Evolutionary conservation across 345 rosid genomes (phyloP).

Genomic region (Kandelia obovata): DNA sequence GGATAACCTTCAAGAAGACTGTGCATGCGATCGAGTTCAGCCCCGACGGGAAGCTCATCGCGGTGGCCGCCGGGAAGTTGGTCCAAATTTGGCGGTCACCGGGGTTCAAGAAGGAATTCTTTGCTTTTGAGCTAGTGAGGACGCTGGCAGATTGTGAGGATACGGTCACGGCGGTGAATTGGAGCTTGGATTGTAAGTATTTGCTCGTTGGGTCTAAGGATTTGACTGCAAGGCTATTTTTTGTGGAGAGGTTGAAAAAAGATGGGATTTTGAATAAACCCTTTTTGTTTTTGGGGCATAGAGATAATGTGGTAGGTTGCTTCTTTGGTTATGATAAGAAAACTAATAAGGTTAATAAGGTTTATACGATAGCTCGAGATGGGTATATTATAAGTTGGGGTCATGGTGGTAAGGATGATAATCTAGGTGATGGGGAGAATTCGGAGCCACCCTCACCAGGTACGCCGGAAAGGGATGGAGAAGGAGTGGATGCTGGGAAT

Average conservation of each 20-base stretch:
- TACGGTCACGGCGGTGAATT: slow-evolving; percentile 56
- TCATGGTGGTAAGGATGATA: slow-evolving; percentile 31
- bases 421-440: slow-evolving; percentile 28
- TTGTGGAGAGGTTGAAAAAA: slow-evolving; percentile 46
- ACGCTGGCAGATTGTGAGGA: slow-evolving; percentile 77
- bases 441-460: slow-evolving; percentile 58
- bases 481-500: slow-evolving; percentile 17
- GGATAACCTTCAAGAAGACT: slow-evolving; percentile 56
- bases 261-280: slow-evolving; percentile 65
- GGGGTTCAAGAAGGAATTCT: slow-evolving; percentile 64
- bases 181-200: slow-evolving; percentile 76
- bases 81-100: slow-evolving; percentile 90
- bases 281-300: slow-evolving; percentile 74
- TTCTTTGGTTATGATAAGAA: slow-evolving; percentile 77
- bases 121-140: slow-evolving; percentile 68
- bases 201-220: slow-evolving; percentile 86
- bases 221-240: slow-evolving; percentile 70
- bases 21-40: slow-evolving; percentile 65
- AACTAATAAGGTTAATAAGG: slow-evolving; percentile 46
- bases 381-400: slow-evolving; percentile 79
- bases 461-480: slow-evolving; percentile 56
- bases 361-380: slow-evolving; percentile 72
- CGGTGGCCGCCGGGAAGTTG: slow-evolving; percentile 76
- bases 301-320: slow-evolving; percentile 80
- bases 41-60: slow-evolving; percentile 71